Percentiles rank a stretch among this genome's conserved stretches.
Conservation (phyloP, 108 stramenopile species). For the Aurantiochytrium sp. region DNA sequence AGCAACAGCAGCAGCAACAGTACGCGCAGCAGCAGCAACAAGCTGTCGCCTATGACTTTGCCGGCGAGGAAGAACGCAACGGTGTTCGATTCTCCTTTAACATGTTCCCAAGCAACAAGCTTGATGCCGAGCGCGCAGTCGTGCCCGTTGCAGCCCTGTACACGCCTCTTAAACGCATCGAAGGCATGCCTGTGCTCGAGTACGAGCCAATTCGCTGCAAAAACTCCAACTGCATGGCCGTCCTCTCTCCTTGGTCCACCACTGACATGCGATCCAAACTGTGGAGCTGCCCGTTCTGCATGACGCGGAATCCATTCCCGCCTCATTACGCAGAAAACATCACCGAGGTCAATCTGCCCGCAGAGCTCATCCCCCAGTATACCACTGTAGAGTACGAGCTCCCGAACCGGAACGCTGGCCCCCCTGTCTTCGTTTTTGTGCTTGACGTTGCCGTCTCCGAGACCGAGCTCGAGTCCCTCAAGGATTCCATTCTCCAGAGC, state of each 20-base stretch:
- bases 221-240: conserved; percentile 76
- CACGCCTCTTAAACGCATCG: conserved; percentile 86
- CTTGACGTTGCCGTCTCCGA: conserved; percentile 86
- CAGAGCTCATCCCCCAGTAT: conserved; percentile 96
- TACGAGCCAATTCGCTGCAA: conserved; percentile 97
- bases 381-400: conserved; percentile 95
- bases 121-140: conserved; percentile 92
- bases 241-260: conserved; percentile 93
- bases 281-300: conserved; percentile 97
- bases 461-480: conserved; percentile 85
- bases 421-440: conserved; percentile 91
- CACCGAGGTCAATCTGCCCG: conserved; percentile 89
- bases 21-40: neutral
- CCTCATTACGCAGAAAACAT: conserved; percentile 99
- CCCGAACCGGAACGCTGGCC: conserved; percentile 67
- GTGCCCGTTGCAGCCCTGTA: conserved; percentile 91
- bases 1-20: neutral
- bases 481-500: conserved; percentile 81
- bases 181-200: conserved; percentile 64
- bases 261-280: conserved; percentile 61
- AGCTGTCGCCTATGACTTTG: conserved; percentile 14
- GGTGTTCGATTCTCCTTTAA: conserved; percentile 90
- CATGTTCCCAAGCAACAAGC: conserved; percentile 81
- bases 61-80: conserved; percentile 45
- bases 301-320: conserved; percentile 94